These are phyloP conservation scores for Hemisphaericaspora nanyangensis DNA, from an alignment of 805 yeast genomes.

Conservation along the genomic window DNA sequence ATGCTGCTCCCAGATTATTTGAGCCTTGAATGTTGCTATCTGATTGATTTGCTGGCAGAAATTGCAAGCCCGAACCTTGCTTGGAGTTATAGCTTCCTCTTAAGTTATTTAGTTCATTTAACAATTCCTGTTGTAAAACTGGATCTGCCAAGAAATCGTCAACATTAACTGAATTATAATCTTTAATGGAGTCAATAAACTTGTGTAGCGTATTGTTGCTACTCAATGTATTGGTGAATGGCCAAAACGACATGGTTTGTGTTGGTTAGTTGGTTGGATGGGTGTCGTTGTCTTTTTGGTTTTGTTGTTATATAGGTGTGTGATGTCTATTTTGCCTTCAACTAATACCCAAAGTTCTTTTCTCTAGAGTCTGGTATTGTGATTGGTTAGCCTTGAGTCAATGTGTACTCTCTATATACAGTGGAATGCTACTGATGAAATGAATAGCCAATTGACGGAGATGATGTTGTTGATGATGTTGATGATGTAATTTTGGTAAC, in stretches of 20 bases:
- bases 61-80: constrained; percentile 22
- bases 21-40: constrained; percentile 5
- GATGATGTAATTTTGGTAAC: too few species aligned
- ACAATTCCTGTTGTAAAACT: constrained; percentile 31
- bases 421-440: too few species aligned
- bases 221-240: constrained; percentile 36
- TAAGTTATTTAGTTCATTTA: constrained; percentile 34
- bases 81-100: constrained; percentile 30
- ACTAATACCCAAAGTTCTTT: too few species aligned
- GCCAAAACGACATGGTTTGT: constrained; percentile 47
- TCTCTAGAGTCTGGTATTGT: too few species aligned
- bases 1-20: neutral
- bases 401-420: too few species aligned
- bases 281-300: neutral
- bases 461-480: too few species aligned
- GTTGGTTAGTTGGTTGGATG: constrained; percentile 1
- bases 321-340: too few species aligned
- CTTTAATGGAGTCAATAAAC: constrained; percentile 35
- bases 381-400: too few species aligned
- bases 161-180: constrained; percentile 26
- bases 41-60: constrained; percentile 19
- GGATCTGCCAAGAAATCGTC: constrained; percentile 32
- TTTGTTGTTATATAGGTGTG: too few species aligned
- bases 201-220: constrained; percentile 37
- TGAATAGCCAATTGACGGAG: too few species aligned